A percentile compares a stretch with the other conserved stretches of the same genome.
phyloP scores from a whole-genome alignment of 352 stramenopile genomes.

The Pelagophyceae sp. region DNA sequence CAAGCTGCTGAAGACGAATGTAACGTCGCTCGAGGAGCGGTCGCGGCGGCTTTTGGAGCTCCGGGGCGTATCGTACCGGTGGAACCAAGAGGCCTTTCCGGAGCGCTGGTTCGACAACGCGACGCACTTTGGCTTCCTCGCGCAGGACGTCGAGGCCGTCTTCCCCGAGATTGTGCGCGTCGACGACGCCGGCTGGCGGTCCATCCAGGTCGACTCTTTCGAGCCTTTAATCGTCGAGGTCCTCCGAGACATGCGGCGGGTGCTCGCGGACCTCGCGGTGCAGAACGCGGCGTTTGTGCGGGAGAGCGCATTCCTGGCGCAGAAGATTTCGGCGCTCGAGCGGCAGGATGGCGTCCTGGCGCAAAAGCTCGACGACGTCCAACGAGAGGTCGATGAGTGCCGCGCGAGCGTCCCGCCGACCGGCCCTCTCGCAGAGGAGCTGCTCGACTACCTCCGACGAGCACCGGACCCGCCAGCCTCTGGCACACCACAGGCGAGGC shows the following conservation, averaged over 20 bases:
- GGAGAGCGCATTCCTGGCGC: background rate
- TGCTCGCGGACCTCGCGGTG: background rate
- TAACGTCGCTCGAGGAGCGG: slow-evolving; percentile 16
- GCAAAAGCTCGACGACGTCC: background rate
- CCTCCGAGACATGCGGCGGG: background rate
- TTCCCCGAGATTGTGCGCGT: slow-evolving; percentile 28
- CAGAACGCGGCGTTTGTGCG: background rate
- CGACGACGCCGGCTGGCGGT: background rate
- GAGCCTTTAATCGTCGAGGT: background rate
- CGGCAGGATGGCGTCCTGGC: background rate
- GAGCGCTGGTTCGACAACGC: slow-evolving; percentile 21
- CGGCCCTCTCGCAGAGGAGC: no score
- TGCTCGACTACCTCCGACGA: no score
- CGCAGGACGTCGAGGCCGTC: slow-evolving; percentile 30
- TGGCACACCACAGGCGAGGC: no score
- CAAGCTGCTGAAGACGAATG: slow-evolving; percentile 25
- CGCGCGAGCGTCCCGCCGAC: no score
- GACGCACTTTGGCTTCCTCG: slow-evolving; percentile 33
- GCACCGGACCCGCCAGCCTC: no score
- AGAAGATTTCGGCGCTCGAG: background rate
- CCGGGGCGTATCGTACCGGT: slow-evolving; percentile 28
- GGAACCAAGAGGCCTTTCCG: background rate
- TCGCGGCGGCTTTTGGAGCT: slow-evolving; percentile 6
- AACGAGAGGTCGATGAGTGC: no score
- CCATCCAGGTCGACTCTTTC: background rate